phyloP scores from a whole-genome alignment of 495 filamentous ascomycete species.

The Aspergillus coremiiformis region DNA sequence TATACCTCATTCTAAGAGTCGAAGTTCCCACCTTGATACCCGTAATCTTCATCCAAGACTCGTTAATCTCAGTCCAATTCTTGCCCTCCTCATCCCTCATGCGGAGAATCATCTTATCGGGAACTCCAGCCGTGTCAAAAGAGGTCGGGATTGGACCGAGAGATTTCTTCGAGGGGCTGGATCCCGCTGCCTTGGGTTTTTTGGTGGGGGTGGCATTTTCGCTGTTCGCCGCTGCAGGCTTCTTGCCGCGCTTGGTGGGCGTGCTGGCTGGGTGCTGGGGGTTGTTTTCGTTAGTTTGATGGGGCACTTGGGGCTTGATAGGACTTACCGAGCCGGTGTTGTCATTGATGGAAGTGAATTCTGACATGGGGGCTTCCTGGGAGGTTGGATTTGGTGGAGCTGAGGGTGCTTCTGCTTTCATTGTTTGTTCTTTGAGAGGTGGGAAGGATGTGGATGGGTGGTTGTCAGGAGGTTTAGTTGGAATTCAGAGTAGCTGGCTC shows the following conservation, averaged over 20 bases:
- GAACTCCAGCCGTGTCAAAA: conserved; percentile 1
- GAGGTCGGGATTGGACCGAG: conserved; percentile 13
- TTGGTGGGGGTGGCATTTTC: neutral
- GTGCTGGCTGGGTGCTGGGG: neutral
- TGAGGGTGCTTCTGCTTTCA: neutral
- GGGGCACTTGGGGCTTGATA: neutral
- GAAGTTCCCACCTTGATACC: conserved; percentile 8
- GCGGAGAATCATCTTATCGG: conserved; percentile 15
- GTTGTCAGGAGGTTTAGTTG: neutral
- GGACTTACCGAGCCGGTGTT: neutral
- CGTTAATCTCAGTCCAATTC: conserved; percentile 17
- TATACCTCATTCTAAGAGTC: conserved; percentile 14
- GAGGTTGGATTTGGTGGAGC: neutral
- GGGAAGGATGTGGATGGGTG: neutral
- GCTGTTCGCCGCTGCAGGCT: neutral
- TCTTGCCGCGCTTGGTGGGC: conserved; percentile 5
- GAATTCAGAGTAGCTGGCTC: neutral
- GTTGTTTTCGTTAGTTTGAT: neutral
- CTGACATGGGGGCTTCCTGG: neutral
- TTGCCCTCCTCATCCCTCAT: conserved; percentile 16
- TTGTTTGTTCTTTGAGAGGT: neutral
- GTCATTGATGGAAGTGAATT: neutral
- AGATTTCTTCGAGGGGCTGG: conserved; percentile 1
- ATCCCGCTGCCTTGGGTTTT: neutral
- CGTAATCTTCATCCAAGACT: conserved; percentile 8